Evolutionary conservation across 2,329 filamentous ascomycete species (phyloP).

Genomic region (Penicillium fuscoglaucum): DNA sequence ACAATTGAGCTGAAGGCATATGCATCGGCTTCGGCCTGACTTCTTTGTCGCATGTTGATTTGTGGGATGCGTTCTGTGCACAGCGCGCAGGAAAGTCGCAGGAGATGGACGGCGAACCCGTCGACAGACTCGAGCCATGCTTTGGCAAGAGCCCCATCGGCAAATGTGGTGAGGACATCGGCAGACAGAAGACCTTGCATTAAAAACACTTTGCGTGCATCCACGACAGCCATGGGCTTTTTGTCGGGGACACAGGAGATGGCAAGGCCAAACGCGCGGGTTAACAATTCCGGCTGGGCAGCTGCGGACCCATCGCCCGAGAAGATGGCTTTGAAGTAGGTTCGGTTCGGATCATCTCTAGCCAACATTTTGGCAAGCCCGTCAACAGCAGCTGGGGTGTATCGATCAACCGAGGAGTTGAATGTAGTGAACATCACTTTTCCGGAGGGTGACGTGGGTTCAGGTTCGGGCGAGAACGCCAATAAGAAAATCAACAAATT

Average conservation of each 20-base stretch:
- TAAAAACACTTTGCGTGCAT: slow-evolving; percentile 81
- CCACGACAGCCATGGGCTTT: slow-evolving; percentile 66
- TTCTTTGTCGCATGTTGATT: slow-evolving; percentile 37
- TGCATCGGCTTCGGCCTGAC: slow-evolving; percentile 44
- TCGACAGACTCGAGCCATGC: slow-evolving; percentile 82
- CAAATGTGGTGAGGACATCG: slow-evolving; percentile 78
- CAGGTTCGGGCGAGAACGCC: slow-evolving; percentile 80
- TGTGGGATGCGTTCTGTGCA: slow-evolving; percentile 60
- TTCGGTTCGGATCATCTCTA: slow-evolving; percentile 87
- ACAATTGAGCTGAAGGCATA: slow-evolving; percentile 57
- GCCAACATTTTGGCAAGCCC: slow-evolving; percentile 88
- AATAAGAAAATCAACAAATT: slow-evolving; percentile 86
- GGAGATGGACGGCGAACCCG: slow-evolving; percentile 77
- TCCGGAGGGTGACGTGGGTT: slow-evolving; percentile 59
- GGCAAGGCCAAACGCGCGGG: slow-evolving; percentile 80
- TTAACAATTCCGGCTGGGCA: slow-evolving; percentile 75
- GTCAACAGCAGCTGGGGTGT: slow-evolving; percentile 86
- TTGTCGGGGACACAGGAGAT: slow-evolving; percentile 80
- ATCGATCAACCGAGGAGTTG: slow-evolving; percentile 77
- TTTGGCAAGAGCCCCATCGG: slow-evolving; percentile 71
- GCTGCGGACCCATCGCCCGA: slow-evolving; percentile 65
- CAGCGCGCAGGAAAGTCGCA: slow-evolving; percentile 72
- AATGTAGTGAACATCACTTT: slow-evolving; percentile 76
- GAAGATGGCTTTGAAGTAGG: slow-evolving; percentile 80
- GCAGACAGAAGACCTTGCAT: slow-evolving; percentile 91